Conservation (phyloP, 345 rosid genomes). For the Pistacia integerrima region DNA sequence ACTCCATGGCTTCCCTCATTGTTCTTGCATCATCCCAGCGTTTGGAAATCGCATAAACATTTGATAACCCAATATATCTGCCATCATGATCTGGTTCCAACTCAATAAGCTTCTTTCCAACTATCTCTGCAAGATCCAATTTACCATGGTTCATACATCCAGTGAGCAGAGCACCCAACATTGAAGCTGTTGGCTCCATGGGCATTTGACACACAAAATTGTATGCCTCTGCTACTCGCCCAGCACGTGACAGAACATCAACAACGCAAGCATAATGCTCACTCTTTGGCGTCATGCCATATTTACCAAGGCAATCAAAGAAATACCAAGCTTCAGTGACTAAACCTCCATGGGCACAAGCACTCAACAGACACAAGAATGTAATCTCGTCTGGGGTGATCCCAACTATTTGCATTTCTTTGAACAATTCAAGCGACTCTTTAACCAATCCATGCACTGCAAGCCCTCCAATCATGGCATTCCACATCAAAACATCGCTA, state of each 20-base stretch:
- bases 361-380: constrained; percentile 67
- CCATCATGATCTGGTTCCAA: constrained; percentile 75
- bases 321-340: constrained; percentile 70
- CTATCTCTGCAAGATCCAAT: constrained; percentile 62
- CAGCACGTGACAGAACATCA: constrained; percentile 77
- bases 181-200: constrained; percentile 59
- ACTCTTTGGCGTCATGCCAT: constrained; percentile 47
- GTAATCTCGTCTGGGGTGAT: constrained; percentile 78
- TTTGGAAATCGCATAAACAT: constrained; percentile 55
- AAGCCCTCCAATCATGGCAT: constrained; percentile 85
- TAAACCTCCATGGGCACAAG: constrained; percentile 86
- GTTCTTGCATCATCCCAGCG: constrained; percentile 66
- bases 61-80: constrained; percentile 67
- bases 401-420: constrained; percentile 54
- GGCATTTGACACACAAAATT: constrained; percentile 56
- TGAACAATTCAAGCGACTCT: constrained; percentile 59
- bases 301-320: constrained; percentile 45
- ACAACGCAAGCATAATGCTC: constrained; percentile 95
- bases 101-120: constrained; percentile 76
- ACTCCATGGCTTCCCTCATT: constrained; percentile 75
- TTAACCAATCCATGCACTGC: constrained; percentile 71
- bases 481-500: constrained; percentile 78
- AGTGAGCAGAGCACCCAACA: constrained; percentile 72
- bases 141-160: constrained; percentile 73
- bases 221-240: constrained; percentile 64